Evolutionary conservation across 805 yeast genomes (phyloP), one percentile per base, ranked within the genome.

Genomic region (Pichia nanzhaoensis): DNA sequence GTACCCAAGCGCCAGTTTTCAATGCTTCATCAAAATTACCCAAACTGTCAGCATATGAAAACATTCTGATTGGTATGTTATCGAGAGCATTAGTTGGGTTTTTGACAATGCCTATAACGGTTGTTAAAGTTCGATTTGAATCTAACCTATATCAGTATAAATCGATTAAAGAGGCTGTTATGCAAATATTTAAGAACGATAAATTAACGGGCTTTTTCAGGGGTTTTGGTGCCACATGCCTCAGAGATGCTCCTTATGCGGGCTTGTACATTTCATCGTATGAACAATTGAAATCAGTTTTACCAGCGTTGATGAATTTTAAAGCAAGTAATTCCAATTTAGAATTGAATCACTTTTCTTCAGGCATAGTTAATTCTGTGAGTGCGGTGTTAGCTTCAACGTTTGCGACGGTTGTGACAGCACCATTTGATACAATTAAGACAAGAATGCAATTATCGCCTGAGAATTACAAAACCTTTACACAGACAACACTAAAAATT

Each of bases 211-310:
- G 95, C 14, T 89, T 91, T 59, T 89, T 89, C 61, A 74, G 78
- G 49, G 99, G 99, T 0, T 84, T 84, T 55, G 79, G 84, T 1
- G 95, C 95, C 2, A 93, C 99, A 0, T 74, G 83, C 49, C 74
- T 86, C 12, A 67, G 99, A 51, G 99, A 93, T 65, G 95, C 96
- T 20, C 99, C 99, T 0, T 86, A 93, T 61, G 97, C 99, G 6
- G 99, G 99, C 0, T 59, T 93, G 4, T 91, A 93, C 57, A 88
- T 93, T 24, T 65, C 89, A 32, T 75, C 89, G 51, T 91, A 91
- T 63, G 97, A 91, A 58, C 73, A 80, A 47, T 71, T 80, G 44
- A 89, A 89, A 58, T 70, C 69, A 9, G 35, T 71, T 4, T 46
- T 82, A 7, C 88, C 91, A 4, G 51, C 33, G 9, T 14, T 70